Base-by-base conservation (phyloP, 768 basidiomycete species). In the Ramaria sp. region DNA sequence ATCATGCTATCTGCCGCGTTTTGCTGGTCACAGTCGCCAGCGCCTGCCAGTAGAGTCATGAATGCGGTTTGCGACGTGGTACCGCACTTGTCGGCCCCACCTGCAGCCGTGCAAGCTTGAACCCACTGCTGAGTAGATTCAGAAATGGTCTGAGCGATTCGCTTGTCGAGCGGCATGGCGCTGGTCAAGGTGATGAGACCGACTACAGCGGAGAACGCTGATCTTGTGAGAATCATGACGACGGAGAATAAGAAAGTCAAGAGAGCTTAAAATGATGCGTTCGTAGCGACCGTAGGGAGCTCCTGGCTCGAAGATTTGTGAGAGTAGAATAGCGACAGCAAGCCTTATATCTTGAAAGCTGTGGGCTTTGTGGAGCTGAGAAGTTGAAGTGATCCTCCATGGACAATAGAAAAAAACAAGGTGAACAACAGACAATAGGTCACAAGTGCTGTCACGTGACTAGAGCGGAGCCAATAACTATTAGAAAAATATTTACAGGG, bases 61-160 rank as follows among this genome's bases (percentile, higher is more conserved):
- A 82, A 81, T 0, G 82, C 75, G 1, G 68, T 70, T 24, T 83
- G 71, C 3, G 82, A 75, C 39, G 78, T 61, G 5, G 75, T 67
- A 62, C 81, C 83, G 65, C 83, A 85, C 59, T 74, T 65, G n/a
- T 67, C 50, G 15, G 60, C 78, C 41, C 82, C 83, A 38, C 77
- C 78, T 5, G 81, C 83, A 12, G 72, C 67, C 37, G 67, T 49
- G 57, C 77, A 78, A 43, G 77, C 75, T 57, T 67, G 53, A 49
- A 74, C 72, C 76, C 75, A 78, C 55, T 70, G 59, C 10, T 63
- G 59, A 1, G 73, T 73, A 8, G 74, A 68, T 6, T 65, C 65
- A 6, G 66, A 54, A 55, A 73, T 77, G 28, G 59, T 65, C 58
- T 78, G 76, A 10, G 70, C 70, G 58, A 78, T 78, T 24, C 76